Evolutionary conservation across 768 basidiomycete genomes (phyloP).

Genomic region (Holtermanniella nyarrowii): DNA sequence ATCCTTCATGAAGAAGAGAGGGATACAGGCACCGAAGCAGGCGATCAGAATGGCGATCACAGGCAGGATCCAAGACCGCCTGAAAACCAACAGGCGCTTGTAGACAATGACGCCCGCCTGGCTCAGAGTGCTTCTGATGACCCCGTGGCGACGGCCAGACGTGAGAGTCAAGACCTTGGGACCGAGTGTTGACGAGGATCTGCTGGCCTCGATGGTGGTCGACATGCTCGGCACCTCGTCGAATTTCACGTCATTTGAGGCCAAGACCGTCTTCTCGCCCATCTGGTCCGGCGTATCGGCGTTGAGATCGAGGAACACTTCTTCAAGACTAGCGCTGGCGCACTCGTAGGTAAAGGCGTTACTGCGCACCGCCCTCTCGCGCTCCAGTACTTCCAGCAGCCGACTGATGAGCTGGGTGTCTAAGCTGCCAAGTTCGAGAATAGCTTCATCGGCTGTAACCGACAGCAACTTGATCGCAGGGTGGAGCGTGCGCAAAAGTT

Average conservation of each 20-base stretch:
- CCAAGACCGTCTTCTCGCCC: not conserved
- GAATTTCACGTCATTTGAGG: constrained; percentile 9
- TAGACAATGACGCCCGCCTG: constrained; percentile 66
- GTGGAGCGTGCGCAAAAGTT: constrained; percentile 4
- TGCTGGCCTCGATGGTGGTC: constrained; percentile 42
- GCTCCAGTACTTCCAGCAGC: constrained; percentile 52
- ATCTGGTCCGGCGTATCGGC: constrained; percentile 2
- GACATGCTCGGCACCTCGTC: constrained; percentile 27
- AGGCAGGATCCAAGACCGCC: constrained; percentile 60
- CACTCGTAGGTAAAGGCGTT: constrained; percentile 54
- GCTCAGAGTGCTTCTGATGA: constrained; percentile 46
- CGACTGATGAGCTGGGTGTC: constrained; percentile 50
- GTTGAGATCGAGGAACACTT: constrained; percentile 64
- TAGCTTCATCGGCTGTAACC: constrained; percentile 12
- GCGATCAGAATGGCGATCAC: constrained; percentile 48
- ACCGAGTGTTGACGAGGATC: not conserved
- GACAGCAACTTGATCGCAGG: constrained; percentile 3
- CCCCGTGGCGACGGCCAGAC: constrained; percentile 39
- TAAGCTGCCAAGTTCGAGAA: constrained; percentile 48
- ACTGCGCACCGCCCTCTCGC: constrained; percentile 40
- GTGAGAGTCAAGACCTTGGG: constrained; percentile 3
- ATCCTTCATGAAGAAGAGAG: constrained; percentile 54
- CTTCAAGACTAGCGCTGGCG: constrained; percentile 65
- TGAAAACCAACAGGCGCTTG: constrained; percentile 56
- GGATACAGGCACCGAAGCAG: constrained; percentile 58